Evolutionary conservation across 352 stramenopile species (phyloP), one percentile per base, ranked within the genome.

Genomic region (Pythium aquatile): DNA sequence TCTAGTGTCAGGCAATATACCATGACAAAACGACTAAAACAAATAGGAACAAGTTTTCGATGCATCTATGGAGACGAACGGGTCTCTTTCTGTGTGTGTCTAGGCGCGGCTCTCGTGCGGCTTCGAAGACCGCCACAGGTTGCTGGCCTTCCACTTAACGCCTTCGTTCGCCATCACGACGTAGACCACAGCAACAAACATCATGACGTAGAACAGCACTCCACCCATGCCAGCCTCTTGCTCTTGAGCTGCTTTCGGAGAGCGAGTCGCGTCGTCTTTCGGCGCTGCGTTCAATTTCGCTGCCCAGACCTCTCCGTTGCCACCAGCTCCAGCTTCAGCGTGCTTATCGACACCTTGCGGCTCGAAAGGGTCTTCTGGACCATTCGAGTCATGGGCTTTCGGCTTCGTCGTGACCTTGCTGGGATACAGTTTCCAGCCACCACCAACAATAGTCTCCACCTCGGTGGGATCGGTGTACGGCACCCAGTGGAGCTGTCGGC

Each of bases 401-500:
- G 42, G 42, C 17, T 16, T 28, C 42, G 2, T 49, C 16, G 16
- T 39, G 33, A 11, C 33, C 3, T 14, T 39, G 33, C 20, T 24
- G 20, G 46, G 47, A 14, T 54, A 28, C n/a, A 72, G 40, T 37
- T 58, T 67, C 67, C 67, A 74, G n/a, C 44, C 55, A 28, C 62
- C 58, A 40, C 62, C 58, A 47, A 80, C 52, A 39, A 80, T 68
- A 57, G 65, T 16, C 37, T 80, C 70, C 11, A 80, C 56, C 0
- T 74, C 60, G 13, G 52, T 65, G 20, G 73, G 54, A 29, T 80
- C 29, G 10, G 20, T 30, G 59, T 77, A 81, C 49, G 74, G 74
- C 47, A 81, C 69, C 74, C 74, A 81, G 63, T 81, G 72, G 30
- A 81, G 66, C 67, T 81, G 74, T 20, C 69, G 37, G 59, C 74